Evolutionary conservation across 805 yeast species (phyloP), one percentile per base, ranked within the genome.

Genomic region (Saturnispora besseyi): DNA sequence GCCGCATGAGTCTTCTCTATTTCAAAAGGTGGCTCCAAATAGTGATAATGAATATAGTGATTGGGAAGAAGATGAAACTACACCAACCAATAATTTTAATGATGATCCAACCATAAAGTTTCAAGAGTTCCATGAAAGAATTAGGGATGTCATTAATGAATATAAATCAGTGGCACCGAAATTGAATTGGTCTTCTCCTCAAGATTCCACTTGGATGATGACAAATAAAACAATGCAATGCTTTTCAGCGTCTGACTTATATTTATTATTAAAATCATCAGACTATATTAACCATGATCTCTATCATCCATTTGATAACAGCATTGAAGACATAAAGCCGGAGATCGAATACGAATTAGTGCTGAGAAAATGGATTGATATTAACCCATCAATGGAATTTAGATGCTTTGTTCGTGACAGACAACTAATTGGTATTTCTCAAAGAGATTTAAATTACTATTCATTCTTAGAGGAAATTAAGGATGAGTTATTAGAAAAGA

Each of bases 131-230:
- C 95, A 90, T 59, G 57, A 68, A 0, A 57, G 70, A 41, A 71
- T 91, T 15, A 67, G 68, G 33, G 51, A 57, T 0, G 60, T 72
- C 0, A 76, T 93, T 12, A 52, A 55, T 3, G 69, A 72, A 41
- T 68, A 75, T 44, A 84, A 84, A 0, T 68, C 78, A 1, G 87
- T 89, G 2, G 75, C 87, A 1, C 98, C 98, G 1, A 93, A 93
- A 61, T 69, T 91, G 57, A 93, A 93, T 70, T 93, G 99, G 99
- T 88, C 97, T 0, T 85, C 96, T 1, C 99, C 99, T 1, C 83
- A 82, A 61, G 99, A 93, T 67, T 87, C 98, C 1, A 77, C 82
- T 0, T 93, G 98, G 99, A 91, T 93, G 21, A 68, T 85, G 59
- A 75, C 93, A 2, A 80, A 84, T 31, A 86, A 87, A 59, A 75